Conservation (phyloP, 441 rosid species). For the Gossypium lobatum region DNA sequence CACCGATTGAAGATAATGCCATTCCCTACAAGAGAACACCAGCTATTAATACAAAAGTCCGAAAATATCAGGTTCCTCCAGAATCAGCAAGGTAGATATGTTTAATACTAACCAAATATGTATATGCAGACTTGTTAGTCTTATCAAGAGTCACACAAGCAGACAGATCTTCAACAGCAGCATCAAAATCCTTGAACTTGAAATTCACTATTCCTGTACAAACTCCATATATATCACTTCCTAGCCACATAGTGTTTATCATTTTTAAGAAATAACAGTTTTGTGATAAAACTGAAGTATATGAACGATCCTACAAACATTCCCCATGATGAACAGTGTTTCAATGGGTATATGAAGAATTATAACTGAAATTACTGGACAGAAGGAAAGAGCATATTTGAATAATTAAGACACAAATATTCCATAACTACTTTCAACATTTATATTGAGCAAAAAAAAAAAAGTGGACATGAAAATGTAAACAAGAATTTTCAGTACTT, state of each 20-base stretch:
- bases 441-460: neutral
- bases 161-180: conserved; percentile 84
- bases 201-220: conserved; percentile 83
- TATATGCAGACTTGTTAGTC: conserved; percentile 88
- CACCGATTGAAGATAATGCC: conserved; percentile 77
- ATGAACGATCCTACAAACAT: neutral
- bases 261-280: neutral
- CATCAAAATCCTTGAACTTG: conserved; percentile 85
- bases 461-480: neutral
- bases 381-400: neutral
- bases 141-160: conserved; percentile 76
- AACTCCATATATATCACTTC: conserved; percentile 12
- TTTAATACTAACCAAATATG: conserved; percentile 64
- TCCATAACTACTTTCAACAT: neutral
- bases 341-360: neutral
- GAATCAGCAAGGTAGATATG: conserved; percentile 17
- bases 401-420: neutral
- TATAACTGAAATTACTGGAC: neutral
- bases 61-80: conserved; percentile 12
- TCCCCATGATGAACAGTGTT: neutral
- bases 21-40: conserved; percentile 53
- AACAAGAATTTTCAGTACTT: neutral
- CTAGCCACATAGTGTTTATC: neutral
- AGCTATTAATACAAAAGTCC: conserved; percentile 18
- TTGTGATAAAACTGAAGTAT: neutral